Evolutionary conservation across 345 rosid genomes (phyloP).

Genomic region (Salix brachista): DNA sequence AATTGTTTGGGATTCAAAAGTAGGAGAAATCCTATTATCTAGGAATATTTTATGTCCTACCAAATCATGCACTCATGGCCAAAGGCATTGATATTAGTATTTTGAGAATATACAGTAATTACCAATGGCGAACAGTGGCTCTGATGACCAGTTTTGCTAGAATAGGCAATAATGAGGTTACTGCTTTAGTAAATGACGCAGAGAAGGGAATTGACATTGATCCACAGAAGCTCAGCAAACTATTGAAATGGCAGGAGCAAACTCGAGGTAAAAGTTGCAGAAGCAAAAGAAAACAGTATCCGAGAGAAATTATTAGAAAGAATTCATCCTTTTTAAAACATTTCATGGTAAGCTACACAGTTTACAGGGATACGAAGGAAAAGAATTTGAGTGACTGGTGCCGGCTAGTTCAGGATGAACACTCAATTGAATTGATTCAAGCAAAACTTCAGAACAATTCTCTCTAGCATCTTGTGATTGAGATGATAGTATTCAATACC

Average conservation of each 20-base stretch:
- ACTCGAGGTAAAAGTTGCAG: not conserved
- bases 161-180: not conserved
- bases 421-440: too few relatives aligned
- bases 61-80: too few relatives aligned
- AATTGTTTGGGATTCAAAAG: too few relatives aligned
- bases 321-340: not conserved
- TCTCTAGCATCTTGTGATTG: not conserved
- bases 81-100: too few relatives aligned
- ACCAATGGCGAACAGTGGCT: not conserved
- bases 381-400: too few relatives aligned
- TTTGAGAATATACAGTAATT: not conserved
- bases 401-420: not conserved
- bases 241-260: not conserved
- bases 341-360: not conserved
- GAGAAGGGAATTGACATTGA: not conserved
- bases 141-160: not conserved
- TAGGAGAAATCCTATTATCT: too few relatives aligned
- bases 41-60: too few relatives aligned
- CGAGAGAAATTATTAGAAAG: not conserved
- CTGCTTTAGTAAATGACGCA: not conserved
- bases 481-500: not conserved
- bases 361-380: too few relatives aligned
- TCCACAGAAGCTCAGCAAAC: not conserved
- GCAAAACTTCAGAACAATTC: not conserved
- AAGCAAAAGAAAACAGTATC: not conserved